Percentiles rank a stretch among this genome's conserved stretches.
Evolutionary conservation across 1,284 basidiomycete species (phyloP).

Genomic region (Chiua sp.): DNA sequence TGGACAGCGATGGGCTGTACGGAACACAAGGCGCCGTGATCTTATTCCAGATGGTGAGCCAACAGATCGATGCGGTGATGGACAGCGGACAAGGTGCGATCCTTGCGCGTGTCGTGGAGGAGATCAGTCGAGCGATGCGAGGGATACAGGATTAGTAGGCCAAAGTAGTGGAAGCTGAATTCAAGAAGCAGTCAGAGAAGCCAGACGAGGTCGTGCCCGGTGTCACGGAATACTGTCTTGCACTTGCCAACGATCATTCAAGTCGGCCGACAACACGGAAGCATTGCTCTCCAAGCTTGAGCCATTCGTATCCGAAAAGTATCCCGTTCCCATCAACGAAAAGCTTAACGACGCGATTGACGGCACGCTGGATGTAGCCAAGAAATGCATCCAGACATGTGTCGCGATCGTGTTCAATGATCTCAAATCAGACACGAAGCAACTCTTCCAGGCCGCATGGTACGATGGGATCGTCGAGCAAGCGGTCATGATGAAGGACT

Average conservation of each 20-base stretch:
- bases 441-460: constrained; percentile 87
- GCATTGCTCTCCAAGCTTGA: constrained; percentile 86
- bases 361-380: constrained; percentile 97
- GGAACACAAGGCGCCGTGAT: constrained; percentile 94
- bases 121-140: constrained; percentile 90
- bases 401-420: constrained; percentile 98
- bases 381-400: constrained; percentile 93
- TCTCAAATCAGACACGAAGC: constrained; percentile 87
- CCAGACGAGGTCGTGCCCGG: constrained; percentile 91
- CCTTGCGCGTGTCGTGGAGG: constrained; percentile 88
- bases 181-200: constrained; percentile 87
- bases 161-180: constrained; percentile 83
- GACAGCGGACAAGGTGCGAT: constrained; percentile 97
- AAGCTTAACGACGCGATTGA: constrained; percentile 96
- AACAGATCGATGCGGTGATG: constrained; percentile 94
- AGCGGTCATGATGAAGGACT: constrained; percentile 96
- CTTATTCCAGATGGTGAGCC: constrained; percentile 98
- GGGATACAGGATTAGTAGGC: constrained; percentile 92
- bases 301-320: constrained; percentile 93
- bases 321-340: constrained; percentile 83
- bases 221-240: constrained; percentile 95
- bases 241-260: constrained; percentile 99
- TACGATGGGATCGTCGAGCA: constrained; percentile 87
- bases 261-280: constrained; percentile 94
- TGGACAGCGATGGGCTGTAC: constrained; percentile 89